Conservation (phyloP, 352 stramenopile species). For the Globisporangium apiculatum region DNA sequence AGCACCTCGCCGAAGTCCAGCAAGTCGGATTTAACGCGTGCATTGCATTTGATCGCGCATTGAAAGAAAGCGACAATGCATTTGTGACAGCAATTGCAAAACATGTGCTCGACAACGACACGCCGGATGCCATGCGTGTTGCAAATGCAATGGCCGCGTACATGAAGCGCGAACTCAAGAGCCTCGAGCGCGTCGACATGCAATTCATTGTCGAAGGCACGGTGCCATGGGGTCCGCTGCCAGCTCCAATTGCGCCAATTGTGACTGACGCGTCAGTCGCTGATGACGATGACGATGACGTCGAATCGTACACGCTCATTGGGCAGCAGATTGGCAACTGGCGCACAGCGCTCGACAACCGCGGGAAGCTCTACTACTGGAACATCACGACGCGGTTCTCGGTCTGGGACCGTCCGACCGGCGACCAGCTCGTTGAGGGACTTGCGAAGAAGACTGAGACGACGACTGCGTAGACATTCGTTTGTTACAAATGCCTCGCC, state of each 20-base stretch:
- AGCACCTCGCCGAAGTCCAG: conserved; percentile 94
- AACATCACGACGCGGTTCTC: conserved; percentile 80
- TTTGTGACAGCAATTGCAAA: conserved; percentile 62
- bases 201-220: conserved; percentile 69
- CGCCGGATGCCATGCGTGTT: conserved; percentile 39
- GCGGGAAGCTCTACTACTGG: conserved; percentile 86
- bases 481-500: too few species aligned
- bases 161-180: conserved; percentile 79
- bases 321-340: conserved; percentile 82
- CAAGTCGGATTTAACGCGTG: conserved; percentile 93
- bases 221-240: conserved; percentile 57
- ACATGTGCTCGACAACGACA: conserved; percentile 73
- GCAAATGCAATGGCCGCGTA: conserved; percentile 57
- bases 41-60: conserved; percentile 91
- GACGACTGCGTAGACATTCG: neutral
- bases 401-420: conserved; percentile 65
- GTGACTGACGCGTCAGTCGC: conserved; percentile 1
- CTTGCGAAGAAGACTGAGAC: conserved; percentile 26
- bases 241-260: conserved; percentile 6
- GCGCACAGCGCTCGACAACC: conserved; percentile 77
- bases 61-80: conserved; percentile 48
- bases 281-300: conserved; percentile 39
- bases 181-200: conserved; percentile 61
- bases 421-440: conserved; percentile 48
- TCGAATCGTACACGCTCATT: conserved; percentile 70